phyloP scores from a whole-genome alignment of 805 yeast species.

The Saturnispora ahearnii region DNA sequence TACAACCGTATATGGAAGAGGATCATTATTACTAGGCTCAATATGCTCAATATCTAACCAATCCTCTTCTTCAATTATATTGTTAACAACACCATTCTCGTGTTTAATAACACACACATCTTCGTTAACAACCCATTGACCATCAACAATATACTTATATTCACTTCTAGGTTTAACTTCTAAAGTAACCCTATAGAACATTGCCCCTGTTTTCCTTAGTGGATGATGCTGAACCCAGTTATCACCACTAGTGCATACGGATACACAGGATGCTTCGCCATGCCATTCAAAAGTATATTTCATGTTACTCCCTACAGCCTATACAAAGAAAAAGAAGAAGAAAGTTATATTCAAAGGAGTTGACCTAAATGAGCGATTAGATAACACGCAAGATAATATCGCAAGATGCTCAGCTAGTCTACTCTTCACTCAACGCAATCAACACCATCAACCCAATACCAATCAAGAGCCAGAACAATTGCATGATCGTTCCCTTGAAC shows the following conservation, averaged over 20 bases:
- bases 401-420: slow-evolving; percentile 3
- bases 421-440: slow-evolving; percentile 38
- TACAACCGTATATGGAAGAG: neutral
- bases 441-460: slow-evolving; percentile 53
- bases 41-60: slow-evolving; percentile 10
- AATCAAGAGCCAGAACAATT: slow-evolving; percentile 38
- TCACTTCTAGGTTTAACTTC: slow-evolving; percentile 28
- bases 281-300: slow-evolving; percentile 3
- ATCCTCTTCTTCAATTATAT: slow-evolving; percentile 1
- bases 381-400: neutral
- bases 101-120: slow-evolving; percentile 2
- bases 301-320: neutral
- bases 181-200: slow-evolving; percentile 8
- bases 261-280: slow-evolving; percentile 26
- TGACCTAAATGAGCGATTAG: neutral
- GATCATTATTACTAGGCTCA: neutral
- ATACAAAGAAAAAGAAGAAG: neutral
- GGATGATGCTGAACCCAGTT: slow-evolving; percentile 41
- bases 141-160: slow-evolving; percentile 55
- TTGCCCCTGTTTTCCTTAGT: slow-evolving; percentile 33
- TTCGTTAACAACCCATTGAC: slow-evolving; percentile 37
- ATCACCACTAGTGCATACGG: slow-evolving; percentile 53
- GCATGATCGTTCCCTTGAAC: slow-evolving; percentile 33
- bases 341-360: neutral
- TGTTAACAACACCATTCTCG: slow-evolving; percentile 1